A percentile compares a stretch with the other conserved stretches of the same genome.
These are phyloP conservation scores for Wickerhamomyces subpelliculosus DNA, from an alignment of 805 yeast genomes.

Conservation along the genomic window DNA sequence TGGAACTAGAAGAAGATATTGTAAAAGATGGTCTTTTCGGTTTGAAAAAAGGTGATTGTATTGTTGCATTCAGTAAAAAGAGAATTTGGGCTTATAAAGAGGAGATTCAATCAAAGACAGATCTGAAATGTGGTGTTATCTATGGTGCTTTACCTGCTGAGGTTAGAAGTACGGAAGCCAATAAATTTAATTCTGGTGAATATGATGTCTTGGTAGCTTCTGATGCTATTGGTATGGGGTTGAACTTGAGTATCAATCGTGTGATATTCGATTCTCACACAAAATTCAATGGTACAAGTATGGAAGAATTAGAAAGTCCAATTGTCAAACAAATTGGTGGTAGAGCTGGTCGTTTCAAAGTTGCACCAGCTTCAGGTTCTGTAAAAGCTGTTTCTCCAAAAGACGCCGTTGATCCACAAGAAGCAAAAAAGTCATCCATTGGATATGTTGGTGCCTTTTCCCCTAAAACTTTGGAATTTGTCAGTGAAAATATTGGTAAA, in stretches of 20 bases:
- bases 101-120: constrained; percentile 56
- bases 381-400: neutral
- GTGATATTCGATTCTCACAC: constrained; percentile 61
- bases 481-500: constrained; percentile 40
- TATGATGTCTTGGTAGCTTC: constrained; percentile 87
- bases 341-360: constrained; percentile 80
- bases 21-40: constrained; percentile 28
- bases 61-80: constrained; percentile 78
- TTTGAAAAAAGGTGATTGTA: constrained; percentile 73
- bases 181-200: constrained; percentile 67
- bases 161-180: constrained; percentile 79
- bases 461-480: constrained; percentile 33
- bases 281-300: constrained; percentile 64
- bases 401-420: neutral
- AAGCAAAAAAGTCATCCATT: constrained; percentile 18
- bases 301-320: constrained; percentile 46
- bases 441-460: constrained; percentile 54
- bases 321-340: constrained; percentile 92
- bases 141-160: constrained; percentile 97
- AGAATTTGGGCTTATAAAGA: constrained; percentile 64
- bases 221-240: constrained; percentile 97
- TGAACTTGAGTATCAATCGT: constrained; percentile 77
- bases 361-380: constrained; percentile 19
- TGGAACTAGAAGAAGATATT: constrained; percentile 44
- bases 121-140: constrained; percentile 73